Base-by-base conservation (phyloP, 78 protist genomes). In the Dictyostelium intermedium region DNA sequence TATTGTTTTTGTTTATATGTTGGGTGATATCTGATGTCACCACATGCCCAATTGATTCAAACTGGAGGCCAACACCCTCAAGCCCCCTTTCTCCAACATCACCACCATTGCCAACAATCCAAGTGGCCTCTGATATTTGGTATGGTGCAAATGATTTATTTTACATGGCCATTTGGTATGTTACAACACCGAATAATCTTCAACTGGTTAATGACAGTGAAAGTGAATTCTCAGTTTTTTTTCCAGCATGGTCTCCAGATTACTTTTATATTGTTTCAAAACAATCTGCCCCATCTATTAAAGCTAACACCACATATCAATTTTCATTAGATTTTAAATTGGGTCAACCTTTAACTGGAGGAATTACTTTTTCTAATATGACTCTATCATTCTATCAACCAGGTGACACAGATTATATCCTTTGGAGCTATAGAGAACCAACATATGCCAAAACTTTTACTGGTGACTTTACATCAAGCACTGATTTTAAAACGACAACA, bases 41-140 rank as follows among this genome's bases (percentile, higher is more conserved):
- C n/a, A n/a, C n/a, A 9, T 86, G 92, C 60, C 84, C 92, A 56
- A 76, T 69, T 18, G 47, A n/a, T 14, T 10, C 84, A 11, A 76
- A 23, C 5, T 86, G 84, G 83, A 25, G 92, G 35, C 92, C 83
- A 76, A 76, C 32, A 0, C 84, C 84, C 56, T 14, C 82, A 10
- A 32, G 30, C 16, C 5, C 2, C 18, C 7, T 2, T 8, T 11
- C 70, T 5, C 91, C 91, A 85, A 23, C 25, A 30, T 85, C 91
- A 25, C 91, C 91, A 50, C 41, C 91, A 3, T 43, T 85, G 1
- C 25, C 47, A 16, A 72, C 72, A 4, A 16, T 10, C 7, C 35
- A 73, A 3, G 60, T 70, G 14, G 82, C 91, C 0, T 50, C 37
- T 0, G 41, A 18, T 47, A 34, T 84, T 7, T 18, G 13, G 37